Conservation (phyloP, 169 alveolate genomes). For the Theileria sp. region DNA sequence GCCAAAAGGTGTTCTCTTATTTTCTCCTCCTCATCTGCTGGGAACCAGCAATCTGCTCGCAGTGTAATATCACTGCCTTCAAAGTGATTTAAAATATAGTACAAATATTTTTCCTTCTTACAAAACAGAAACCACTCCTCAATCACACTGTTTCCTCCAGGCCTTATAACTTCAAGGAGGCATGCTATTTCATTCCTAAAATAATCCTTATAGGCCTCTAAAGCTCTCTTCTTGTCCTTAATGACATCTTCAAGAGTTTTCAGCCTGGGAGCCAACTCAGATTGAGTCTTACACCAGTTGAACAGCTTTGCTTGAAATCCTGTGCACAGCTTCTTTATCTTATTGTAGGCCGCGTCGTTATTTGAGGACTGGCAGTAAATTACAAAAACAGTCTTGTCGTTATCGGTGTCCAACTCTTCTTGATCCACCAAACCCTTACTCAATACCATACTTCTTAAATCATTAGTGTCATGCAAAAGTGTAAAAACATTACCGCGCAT, state of each 20-base stretch:
- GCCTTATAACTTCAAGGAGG: slow-evolving; percentile 79
- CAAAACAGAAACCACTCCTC: slow-evolving; percentile 93
- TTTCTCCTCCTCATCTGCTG: slow-evolving; percentile 86
- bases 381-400: slow-evolving; percentile 87
- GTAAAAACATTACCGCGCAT: slow-evolving; percentile 96
- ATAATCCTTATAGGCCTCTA: slow-evolving; percentile 86
- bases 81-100: slow-evolving; percentile 87
- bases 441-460: slow-evolving; percentile 67
- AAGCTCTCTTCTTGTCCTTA: slow-evolving; percentile 85
- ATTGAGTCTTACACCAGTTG: slow-evolving; percentile 82
- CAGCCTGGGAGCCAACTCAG: slow-evolving; percentile 70
- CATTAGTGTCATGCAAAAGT: slow-evolving; percentile 84
- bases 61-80: slow-evolving; percentile 90
- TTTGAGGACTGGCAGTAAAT: slow-evolving; percentile 89
- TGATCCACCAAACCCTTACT: slow-evolving; percentile 30
- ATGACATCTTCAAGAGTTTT: slow-evolving; percentile 76
- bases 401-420: slow-evolving; percentile 54
- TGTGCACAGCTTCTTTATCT: slow-evolving; percentile 87
- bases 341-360: slow-evolving; percentile 83
- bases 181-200: slow-evolving; percentile 83
- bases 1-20: slow-evolving; percentile 79
- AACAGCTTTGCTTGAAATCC: slow-evolving; percentile 86
- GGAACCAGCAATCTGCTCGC: slow-evolving; percentile 96
- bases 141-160: slow-evolving; percentile 85
- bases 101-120: slow-evolving; percentile 91